Evolutionary conservation across 2,329 filamentous ascomycete species (phyloP).

Genomic region (Clonostachys rosea): DNA sequence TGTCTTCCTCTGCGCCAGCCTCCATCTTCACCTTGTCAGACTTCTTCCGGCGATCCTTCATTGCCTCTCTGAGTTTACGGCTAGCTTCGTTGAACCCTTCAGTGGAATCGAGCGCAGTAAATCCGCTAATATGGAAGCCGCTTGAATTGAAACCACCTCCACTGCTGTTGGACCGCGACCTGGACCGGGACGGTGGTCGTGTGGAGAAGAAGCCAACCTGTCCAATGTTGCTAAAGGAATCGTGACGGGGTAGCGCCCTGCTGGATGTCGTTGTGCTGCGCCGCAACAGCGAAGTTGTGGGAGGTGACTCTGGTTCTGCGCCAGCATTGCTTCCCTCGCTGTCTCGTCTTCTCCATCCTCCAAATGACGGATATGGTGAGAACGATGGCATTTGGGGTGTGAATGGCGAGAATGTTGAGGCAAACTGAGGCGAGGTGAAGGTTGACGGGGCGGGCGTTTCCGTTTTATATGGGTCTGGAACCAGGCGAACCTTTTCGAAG

Average conservation of each 20-base stretch:
- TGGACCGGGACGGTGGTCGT: slow-evolving; percentile 74
- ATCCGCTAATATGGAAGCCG: slow-evolving; percentile 63
- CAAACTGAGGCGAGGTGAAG: neutral
- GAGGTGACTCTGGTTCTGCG: slow-evolving; percentile 29
- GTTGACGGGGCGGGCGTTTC: slow-evolving; percentile 18
- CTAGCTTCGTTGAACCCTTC: slow-evolving; percentile 79
- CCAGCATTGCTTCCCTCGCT: slow-evolving; percentile 39
- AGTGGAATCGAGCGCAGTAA: slow-evolving; percentile 63
- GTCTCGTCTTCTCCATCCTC: slow-evolving; percentile 30
- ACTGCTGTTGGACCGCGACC: slow-evolving; percentile 66
- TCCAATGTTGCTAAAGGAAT: slow-evolving; percentile 88
- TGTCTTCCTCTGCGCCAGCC: slow-evolving; percentile 23
- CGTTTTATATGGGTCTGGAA: slow-evolving; percentile 47
- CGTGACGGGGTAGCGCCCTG: slow-evolving; percentile 69
- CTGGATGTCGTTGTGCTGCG: slow-evolving; percentile 50
- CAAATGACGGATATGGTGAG: too few relatives aligned
- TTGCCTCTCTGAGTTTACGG: slow-evolving; percentile 77
- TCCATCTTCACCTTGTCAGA: slow-evolving; percentile 35
- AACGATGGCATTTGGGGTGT: too few relatives aligned
- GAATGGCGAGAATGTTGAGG: too few relatives aligned
- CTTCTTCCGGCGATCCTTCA: slow-evolving; percentile 60
- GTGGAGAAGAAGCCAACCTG: slow-evolving; percentile 88
- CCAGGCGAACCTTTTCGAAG: slow-evolving; percentile 73
- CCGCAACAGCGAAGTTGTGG: slow-evolving; percentile 25
- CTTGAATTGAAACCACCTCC: slow-evolving; percentile 56